Percentiles rank a stretch among this genome's conserved stretches.
These are phyloP conservation scores for Cyclocybe cylindracea DNA, from an alignment of 768 basidiomycete genomes.

Conservation along the genomic window DNA sequence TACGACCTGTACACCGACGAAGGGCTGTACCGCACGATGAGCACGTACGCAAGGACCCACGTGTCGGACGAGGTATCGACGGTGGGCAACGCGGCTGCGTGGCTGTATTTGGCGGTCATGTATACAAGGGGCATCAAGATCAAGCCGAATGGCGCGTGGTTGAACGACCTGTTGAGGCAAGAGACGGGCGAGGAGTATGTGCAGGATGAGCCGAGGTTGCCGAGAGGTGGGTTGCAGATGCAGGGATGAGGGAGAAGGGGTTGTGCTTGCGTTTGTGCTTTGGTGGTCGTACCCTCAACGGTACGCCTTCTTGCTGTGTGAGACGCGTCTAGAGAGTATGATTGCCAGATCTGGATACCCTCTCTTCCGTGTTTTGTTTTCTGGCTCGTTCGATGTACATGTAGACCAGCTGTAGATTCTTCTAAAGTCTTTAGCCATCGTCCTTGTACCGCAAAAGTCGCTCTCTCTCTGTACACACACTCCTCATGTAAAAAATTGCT, in stretches of 20 bases:
- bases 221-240: conserved; percentile 59
- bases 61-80: conserved; percentile 86
- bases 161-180: conserved; percentile 78
- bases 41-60: conserved; percentile 69
- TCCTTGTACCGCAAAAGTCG: too few species aligned
- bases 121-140: conserved; percentile 75
- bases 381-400: too few species aligned
- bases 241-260: conserved; percentile 39
- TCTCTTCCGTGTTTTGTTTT: too few species aligned
- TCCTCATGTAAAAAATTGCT: too few species aligned
- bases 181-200: conserved; percentile 75
- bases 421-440: too few species aligned
- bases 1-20: conserved; percentile 79
- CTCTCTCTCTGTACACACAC: too few species aligned
- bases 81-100: conserved; percentile 72
- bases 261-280: too few species aligned
- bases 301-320: too few species aligned
- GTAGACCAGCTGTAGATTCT: too few species aligned
- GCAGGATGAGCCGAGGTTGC: conserved; percentile 69
- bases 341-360: too few species aligned
- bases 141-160: conserved; percentile 80
- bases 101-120: conserved; percentile 75
- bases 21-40: conserved; percentile 61
- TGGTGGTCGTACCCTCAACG: too few species aligned
- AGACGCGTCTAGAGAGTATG: too few species aligned